These are phyloP conservation scores for Amylocarpus encephaloides DNA, from an alignment of 2,329 filamentous ascomycete genomes.

Conservation along the genomic window DNA sequence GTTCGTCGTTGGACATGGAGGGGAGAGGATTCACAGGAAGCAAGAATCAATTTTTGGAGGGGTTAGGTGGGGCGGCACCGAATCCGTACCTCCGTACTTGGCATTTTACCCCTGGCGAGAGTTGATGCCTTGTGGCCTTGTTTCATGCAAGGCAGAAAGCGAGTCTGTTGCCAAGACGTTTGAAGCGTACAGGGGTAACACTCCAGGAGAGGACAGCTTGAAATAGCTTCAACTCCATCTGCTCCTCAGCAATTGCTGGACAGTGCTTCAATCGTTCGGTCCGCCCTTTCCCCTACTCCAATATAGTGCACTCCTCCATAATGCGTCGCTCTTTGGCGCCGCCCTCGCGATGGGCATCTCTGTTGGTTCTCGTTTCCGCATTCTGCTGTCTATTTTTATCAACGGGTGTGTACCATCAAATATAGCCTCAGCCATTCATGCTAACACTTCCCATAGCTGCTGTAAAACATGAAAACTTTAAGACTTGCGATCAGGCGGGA, in stretches of 20 bases:
- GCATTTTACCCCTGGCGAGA: slow-evolving; percentile 1
- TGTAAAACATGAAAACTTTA: slow-evolving; percentile 97
- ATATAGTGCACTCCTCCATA: background rate
- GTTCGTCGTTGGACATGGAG: slow-evolving; percentile 20
- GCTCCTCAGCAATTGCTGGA: slow-evolving; percentile 13
- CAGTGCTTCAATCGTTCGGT: slow-evolving; percentile 5
- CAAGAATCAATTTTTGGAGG: slow-evolving; percentile 15
- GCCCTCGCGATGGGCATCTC: slow-evolving; percentile 59
- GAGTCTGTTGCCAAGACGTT: background rate
- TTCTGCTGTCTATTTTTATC: slow-evolving; percentile 56
- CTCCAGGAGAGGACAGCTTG: slow-evolving; percentile 16
- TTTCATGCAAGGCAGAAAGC: background rate
- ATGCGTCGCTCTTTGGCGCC: slow-evolving; percentile 31
- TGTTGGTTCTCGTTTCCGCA: slow-evolving; percentile 52
- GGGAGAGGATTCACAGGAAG: too few relatives aligned
- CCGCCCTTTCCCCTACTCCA: background rate
- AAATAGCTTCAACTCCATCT: slow-evolving; percentile 9
- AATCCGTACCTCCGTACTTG: too few relatives aligned
- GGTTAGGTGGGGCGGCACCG: slow-evolving; percentile 11
- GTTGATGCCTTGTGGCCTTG: background rate
- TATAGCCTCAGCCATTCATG: background rate
- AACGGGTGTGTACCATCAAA: slow-evolving; percentile 47
- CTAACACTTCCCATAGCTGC: slow-evolving; percentile 45
- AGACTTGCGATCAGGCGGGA: slow-evolving; percentile 89
- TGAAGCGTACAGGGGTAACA: background rate